These are phyloP conservation scores for Colletotrichum zoysiae DNA, from an alignment of 2,329 filamentous ascomycete species.

Conservation along the genomic window DNA sequence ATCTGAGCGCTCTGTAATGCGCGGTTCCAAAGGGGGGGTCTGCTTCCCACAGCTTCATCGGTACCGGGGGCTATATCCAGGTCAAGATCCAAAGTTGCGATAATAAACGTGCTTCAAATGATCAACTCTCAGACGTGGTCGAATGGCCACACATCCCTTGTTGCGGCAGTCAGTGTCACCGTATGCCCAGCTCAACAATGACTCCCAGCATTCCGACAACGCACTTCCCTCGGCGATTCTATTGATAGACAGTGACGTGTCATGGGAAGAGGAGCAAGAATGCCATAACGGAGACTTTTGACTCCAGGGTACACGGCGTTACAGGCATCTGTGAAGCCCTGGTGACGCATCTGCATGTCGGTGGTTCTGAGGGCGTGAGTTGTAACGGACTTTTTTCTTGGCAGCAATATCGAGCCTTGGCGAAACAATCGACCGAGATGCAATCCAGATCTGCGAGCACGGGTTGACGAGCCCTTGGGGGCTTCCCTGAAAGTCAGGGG, in stretches of 20 bases:
- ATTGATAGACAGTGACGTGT: background rate
- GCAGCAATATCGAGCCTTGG: constrained; percentile 2
- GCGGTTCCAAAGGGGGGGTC: background rate
- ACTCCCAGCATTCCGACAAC: background rate
- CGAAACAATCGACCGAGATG: constrained; percentile 31
- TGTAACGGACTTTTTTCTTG: constrained; percentile 1
- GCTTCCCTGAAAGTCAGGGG: constrained; percentile 12
- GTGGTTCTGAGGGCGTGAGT: background rate
- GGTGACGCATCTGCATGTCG: background rate
- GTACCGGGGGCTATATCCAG: background rate
- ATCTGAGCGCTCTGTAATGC: constrained; percentile 72
- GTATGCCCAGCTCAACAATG: background rate
- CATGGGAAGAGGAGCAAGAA: background rate
- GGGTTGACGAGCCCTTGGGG: background rate
- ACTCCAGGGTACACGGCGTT: background rate
- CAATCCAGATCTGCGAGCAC: constrained; percentile 15
- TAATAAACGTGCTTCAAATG: background rate
- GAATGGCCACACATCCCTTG: background rate
- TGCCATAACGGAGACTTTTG: background rate
- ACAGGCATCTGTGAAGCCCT: background rate
- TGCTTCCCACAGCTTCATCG: background rate
- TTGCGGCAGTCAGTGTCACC: background rate
- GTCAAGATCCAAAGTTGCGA: background rate
- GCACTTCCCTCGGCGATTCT: background rate
- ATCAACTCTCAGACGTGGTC: background rate